Base-by-base conservation (phyloP, 768 basidiomycete genomes). In the Tulasnella sp. region DNA sequence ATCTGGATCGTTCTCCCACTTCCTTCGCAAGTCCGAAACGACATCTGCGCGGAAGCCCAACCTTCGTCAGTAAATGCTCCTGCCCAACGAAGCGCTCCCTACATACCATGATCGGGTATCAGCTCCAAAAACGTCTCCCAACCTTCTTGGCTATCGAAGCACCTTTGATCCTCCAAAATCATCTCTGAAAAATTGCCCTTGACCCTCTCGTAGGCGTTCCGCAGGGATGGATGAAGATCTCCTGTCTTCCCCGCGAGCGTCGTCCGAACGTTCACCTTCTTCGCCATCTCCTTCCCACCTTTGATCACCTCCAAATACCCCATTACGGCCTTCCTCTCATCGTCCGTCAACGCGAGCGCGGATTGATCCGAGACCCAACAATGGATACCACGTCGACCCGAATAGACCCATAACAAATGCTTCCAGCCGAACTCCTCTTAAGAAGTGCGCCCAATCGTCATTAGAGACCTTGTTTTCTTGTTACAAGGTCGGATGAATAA, bases 331-430 rank as follows among this genome's bases (percentile, higher is more conserved):
- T 80, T 84, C 24, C 96, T 77, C 71, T 95, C 85, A 58, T 95
- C 90, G 68, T 99, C 96, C 9, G 88, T 94, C 50, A 98, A 77
- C 56, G 79, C 83, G 76, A 97, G 79, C 1, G 95, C 96, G 58
- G 85, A 81, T 34, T 78, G 74, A 71, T 99, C 96, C 2, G 88
- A 90, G 63, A 99, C 83, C 96, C 96, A 99, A 70, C 92, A 78
- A 76, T 99, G 96, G 65, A 99, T 99, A 55, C 96, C 96, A 73
- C 96, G 86, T 34, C 96, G 86, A 60, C 96, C 96, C 7, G 96
- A 98, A 72, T 98, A 99, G 29, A 98, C 94, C 95, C 95, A 99
- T 10, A 99, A 76, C 27, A 98, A 79, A 67, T 91, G 84, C 48
- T 79, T 73, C 71, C 86, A 99, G 5, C 93, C 94, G 70, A 95